Conservation (phyloP, 306 rosid genomes). For the Fagus crenata region DNA sequence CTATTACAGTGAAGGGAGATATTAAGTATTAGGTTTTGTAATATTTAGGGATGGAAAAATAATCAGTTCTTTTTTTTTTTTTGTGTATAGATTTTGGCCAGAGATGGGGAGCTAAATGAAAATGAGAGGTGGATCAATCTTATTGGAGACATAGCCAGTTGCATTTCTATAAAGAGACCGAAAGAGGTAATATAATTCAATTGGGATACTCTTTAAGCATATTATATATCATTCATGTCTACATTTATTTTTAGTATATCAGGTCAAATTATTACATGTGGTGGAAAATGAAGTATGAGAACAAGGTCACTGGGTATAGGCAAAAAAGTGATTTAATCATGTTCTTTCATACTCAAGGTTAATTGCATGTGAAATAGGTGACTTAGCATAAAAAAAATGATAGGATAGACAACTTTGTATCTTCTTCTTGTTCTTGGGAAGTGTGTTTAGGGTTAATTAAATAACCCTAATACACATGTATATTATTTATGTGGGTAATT, state of each 20-base stretch:
- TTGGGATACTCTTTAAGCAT: constrained; percentile 21
- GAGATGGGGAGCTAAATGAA: constrained; percentile 87
- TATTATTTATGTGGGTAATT: too few species aligned
- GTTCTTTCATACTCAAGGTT: not conserved
- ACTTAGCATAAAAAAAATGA: not conserved
- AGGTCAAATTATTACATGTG: not conserved
- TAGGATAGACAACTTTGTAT: constrained; percentile 18
- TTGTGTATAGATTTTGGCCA: constrained; percentile 71
- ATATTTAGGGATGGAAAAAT: constrained; percentile 21
- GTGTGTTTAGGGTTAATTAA: too few species aligned
- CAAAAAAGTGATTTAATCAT: not conserved
- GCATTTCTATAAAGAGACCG: constrained; percentile 93
- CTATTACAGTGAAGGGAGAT: not conserved
- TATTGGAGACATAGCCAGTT: constrained; percentile 83
- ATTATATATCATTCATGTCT: not conserved
- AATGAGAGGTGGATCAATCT: constrained; percentile 94
- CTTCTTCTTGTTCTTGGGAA: constrained; percentile 2
- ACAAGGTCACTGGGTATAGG: not conserved
- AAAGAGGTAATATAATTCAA: constrained; percentile 68
- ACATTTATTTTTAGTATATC: not conserved
- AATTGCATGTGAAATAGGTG: not conserved
- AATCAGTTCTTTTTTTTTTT: constrained; percentile 29
- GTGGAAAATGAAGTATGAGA: not conserved
- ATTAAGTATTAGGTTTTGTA: constrained; percentile 13
- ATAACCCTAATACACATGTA: too few species aligned